phyloP scores from a whole-genome alignment of 2,329 filamentous ascomycete genomes.

The Pseudogymnoascus pannorum region DNA sequence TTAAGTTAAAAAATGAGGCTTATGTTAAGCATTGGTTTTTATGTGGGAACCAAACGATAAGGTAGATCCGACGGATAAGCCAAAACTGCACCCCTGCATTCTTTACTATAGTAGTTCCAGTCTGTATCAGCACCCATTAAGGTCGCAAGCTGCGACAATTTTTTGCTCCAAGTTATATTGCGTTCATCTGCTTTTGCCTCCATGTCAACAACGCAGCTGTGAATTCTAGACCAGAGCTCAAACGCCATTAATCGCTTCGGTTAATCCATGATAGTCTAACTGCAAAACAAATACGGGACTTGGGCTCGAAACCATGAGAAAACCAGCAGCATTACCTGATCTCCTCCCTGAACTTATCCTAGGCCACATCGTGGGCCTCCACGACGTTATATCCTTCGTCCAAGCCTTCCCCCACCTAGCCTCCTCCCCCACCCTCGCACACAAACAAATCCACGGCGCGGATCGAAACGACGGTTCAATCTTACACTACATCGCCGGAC shows the following conservation, averaged over 20 bases:
- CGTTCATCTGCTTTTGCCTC: neutral
- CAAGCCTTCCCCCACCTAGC: neutral
- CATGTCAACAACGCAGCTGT: neutral
- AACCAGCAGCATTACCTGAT: neutral
- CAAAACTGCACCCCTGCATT: constrained; percentile 18
- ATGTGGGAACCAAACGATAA: no score
- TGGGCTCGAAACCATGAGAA: neutral
- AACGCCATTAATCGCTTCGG: neutral
- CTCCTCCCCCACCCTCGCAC: neutral
- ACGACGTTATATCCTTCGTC: neutral
- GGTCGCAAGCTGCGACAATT: constrained; percentile 10
- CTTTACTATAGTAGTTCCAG: constrained; percentile 21
- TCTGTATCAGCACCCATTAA: neutral
- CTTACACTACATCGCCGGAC: neutral
- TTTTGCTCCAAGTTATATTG: neutral
- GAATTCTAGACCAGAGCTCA: neutral
- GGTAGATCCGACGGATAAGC: no score
- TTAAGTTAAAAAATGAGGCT: no score
- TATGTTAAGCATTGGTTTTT: no score
- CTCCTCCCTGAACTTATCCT: neutral
- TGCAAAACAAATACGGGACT: neutral
- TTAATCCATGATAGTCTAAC: neutral
- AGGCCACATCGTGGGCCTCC: neutral
- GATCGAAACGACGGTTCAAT: neutral
- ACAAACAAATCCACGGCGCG: neutral